These are phyloP conservation scores for Silene noctiflora DNA, from an alignment of 179 eudicot species.

Conservation along the genomic window DNA sequence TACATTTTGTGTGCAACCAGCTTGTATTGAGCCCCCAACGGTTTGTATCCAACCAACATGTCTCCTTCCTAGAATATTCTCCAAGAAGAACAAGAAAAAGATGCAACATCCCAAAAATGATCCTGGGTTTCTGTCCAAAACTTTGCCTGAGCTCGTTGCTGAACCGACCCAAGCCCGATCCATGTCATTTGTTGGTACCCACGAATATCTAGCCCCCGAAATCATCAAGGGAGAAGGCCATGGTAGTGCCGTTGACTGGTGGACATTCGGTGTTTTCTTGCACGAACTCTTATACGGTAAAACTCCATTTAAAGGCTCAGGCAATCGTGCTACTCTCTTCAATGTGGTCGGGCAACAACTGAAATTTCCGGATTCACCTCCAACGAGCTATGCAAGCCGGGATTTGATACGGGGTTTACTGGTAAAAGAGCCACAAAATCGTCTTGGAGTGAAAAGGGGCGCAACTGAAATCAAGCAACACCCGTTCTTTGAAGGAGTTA, in stretches of 20 bases:
- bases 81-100: slow-evolving; percentile 62
- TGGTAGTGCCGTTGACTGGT: slow-evolving; percentile 87
- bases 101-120: slow-evolving; percentile 40
- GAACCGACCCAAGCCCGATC: slow-evolving; percentile 90
- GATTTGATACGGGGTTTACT: slow-evolving; percentile 67
- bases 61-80: slow-evolving; percentile 65
- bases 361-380: slow-evolving; percentile 56
- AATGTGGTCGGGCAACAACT: slow-evolving; percentile 76
- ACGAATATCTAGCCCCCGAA: slow-evolving; percentile 81
- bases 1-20: slow-evolving; percentile 72
- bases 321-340: slow-evolving; percentile 73
- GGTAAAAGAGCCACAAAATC: slow-evolving; percentile 68
- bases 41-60: slow-evolving; percentile 72
- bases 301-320: slow-evolving; percentile 80
- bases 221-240: slow-evolving; percentile 83
- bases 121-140: slow-evolving; percentile 22
- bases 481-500: slow-evolving; percentile 80
- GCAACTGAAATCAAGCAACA: slow-evolving; percentile 84
- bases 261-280: slow-evolving; percentile 77
- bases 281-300: slow-evolving; percentile 66
- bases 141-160: slow-evolving; percentile 69
- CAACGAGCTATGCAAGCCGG: slow-evolving; percentile 62
- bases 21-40: slow-evolving; percentile 69
- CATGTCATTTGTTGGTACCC: slow-evolving; percentile 95
- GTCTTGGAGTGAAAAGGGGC: slow-evolving; percentile 73